Evolutionary conservation across 495 filamentous ascomycete species (phyloP), one percentile per base, ranked within the genome.

Genomic region (Penicillium waksmanii): DNA sequence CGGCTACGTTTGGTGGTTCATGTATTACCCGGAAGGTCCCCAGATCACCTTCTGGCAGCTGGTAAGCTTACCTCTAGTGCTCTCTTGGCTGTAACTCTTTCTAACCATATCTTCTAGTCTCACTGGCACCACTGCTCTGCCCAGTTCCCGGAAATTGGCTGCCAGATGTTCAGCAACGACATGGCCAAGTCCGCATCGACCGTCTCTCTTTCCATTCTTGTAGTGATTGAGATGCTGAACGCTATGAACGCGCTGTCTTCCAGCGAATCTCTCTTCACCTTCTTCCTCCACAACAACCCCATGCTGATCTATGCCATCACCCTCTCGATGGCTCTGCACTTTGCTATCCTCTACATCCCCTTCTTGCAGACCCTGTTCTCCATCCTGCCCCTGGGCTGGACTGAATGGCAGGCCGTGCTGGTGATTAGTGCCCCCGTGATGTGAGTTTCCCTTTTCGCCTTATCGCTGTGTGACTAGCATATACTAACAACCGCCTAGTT

Each of bases 221-320:
- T 99, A 31, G 92, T 97, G 60, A 98, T 99, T 69, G 96, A 99
- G 82, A 99, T 99, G 96, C 80, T 99, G 64, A 99, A 99, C 76
- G 96, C 96, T 57, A 96, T 99, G 91, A 99, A 99, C 72, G 95
- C 95, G 1, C 84, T 99, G 15, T 97, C 93, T 15, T 96, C 91
- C 9, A 94, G 90, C 75, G 96, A 98, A 74, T 96, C 91, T 5
- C 87, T 99, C 3, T 76, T 99, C 33, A 97, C 95, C 11, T 86
- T 98, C 61, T 93, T 92, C 17, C 78, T 99, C 25, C 96, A 92
- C 93, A 84, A 95, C 67, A 99, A 99, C 77, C 92, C 96, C 87
- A 92, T 95, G 82, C 84, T 99, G 9, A 88, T 99, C 56, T 97
- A 96, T 64, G 96, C 96, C 61, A 95, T 99, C 64, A 82, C 82